Evolutionary conservation across 2,329 filamentous ascomycete species (phyloP), one percentile per base, ranked within the genome.

Genomic region (Hymenoscyphus infarciens): DNA sequence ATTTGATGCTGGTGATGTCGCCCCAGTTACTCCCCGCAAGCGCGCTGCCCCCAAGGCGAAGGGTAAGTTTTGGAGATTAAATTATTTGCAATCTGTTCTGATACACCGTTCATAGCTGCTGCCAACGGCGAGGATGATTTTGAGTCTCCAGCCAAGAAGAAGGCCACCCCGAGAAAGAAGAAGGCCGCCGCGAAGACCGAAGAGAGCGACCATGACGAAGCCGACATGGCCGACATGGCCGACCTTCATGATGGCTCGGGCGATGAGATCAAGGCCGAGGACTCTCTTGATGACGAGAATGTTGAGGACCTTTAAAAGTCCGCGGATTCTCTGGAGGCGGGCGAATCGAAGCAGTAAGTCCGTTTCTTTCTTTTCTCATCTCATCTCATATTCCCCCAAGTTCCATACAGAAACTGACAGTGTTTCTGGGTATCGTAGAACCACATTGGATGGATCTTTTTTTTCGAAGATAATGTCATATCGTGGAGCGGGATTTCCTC

Each of bases 1-100:
- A 8, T 49, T 42, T 39, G 49, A 35, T 29, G 19, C 27, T 33
- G 38, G 49, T 42, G 53, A 31, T 8, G 33, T 38, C 2, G 52
- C n/a, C n/a, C 29, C 35, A 3, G 49, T 39, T 15, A 55, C 59
- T 22, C 59, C 59, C 3, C 52, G 53, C 33, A 61, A 61, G 59
- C 59, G 59, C 42, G 33, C 10, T 38, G 45, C 45, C 10, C n/a
- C 29, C 29, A 31, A 31, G 29, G 29, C 29, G 5, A 61, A 61
- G 45, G 35, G 53, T 49, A 61, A 49, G 38, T 29, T 19, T 27
- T 15, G 13, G 25, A 10, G 10, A 19, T 2, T 4, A 15, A 5
- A 8, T 11, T n/a, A 11, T 49, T 49, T 49, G 42, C 10, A 4
- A 49, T 11, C 16, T 7, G 3, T 49, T 13, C 42, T 49, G 19